Evolutionary conservation across 129 eudicot species (phyloP), one percentile per base, ranked within the genome.

Genomic region (Lonicera japonica): DNA sequence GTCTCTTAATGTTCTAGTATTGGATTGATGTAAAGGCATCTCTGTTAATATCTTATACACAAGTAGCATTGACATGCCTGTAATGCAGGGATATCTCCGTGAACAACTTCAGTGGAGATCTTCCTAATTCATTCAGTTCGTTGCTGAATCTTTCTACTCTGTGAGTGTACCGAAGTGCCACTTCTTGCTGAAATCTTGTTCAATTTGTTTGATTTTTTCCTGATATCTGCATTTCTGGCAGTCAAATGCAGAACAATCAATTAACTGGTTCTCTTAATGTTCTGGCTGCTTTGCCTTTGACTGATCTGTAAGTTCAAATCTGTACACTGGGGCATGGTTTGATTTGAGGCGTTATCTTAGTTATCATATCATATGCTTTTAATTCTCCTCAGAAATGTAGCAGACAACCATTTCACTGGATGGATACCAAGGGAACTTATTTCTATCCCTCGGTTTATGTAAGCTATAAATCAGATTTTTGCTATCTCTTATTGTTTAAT

Each of bases 401-500:
- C 99, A 66, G 78, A 92, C 80, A 92, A 92, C 61, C 77, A 69
- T 47, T 92, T 92, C 72, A 82, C 63, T 71, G 99, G 99, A 61
- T 92, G 99, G 99, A 80, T 92, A 72, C 99, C 99, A 17, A 60
- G 39, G 39, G 99, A 85, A 66, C 91, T 92, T 53, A 79, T 40
- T 63, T 85, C 96, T 11, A 58, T 88, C 68, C 91, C 95, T 47
- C 70, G 75, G 34, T 88, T 92, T 57, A 68, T 73, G 99, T 92
- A 79, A 83, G 87, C 73, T 55, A 39, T 12, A 41, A 38, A 8
- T 34, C 41, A 3, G 40, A n/a, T 12, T 4, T 22, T 51, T 57
- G 17, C 67, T 39, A 24, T 38, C 46, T 43, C 66, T 13, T 62
- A 8, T 29, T 25, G 11, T 21, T 21, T 17, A 20, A 12, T 19